Percentiles rank a stretch among this genome's conserved stretches.
Evolutionary conservation across 345 rosid genomes (phyloP).

Genomic region (Mallotus nudiflorus): DNA sequence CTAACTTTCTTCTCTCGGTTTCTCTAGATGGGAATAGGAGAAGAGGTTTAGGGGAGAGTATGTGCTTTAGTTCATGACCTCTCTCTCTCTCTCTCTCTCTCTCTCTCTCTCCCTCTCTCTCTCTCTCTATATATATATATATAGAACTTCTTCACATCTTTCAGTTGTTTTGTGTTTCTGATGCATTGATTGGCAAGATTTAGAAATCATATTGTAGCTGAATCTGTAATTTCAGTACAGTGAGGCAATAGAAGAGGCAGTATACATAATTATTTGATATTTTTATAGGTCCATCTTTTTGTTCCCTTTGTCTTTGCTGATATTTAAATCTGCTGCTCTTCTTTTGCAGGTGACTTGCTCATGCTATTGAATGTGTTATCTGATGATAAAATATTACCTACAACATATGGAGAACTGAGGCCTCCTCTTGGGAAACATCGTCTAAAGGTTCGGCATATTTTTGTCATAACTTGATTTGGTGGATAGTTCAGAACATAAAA

Average conservation of each 20-base stretch:
- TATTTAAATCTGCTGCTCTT: slow-evolving; percentile 23
- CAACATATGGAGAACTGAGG: slow-evolving; percentile 90
- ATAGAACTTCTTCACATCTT: neutral
- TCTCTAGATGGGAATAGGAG: neutral
- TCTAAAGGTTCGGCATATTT: slow-evolving; percentile 58
- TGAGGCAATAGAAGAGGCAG: neutral
- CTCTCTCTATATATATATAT: too few species aligned
- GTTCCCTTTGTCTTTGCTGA: neutral
- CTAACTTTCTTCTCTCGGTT: neutral
- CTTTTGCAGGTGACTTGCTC: slow-evolving; percentile 68
- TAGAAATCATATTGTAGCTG: neutral
- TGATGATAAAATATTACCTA: slow-evolving; percentile 81
- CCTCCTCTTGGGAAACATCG: slow-evolving; percentile 99
- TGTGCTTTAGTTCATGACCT: too few species aligned
- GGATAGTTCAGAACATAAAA: neutral
- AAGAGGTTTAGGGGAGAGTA: neutral
- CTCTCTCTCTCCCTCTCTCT: too few species aligned
- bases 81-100: too few species aligned
- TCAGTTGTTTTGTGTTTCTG: neutral
- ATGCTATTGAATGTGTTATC: slow-evolving; percentile 66
- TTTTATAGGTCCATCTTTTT: neutral
- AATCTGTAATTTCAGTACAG: neutral
- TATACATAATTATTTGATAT: neutral
- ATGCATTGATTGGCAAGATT: neutral
- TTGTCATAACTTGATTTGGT: neutral